Base-by-base conservation (phyloP, 2,329 filamentous ascomycete genomes). In the Diaporthe sp. region DNA sequence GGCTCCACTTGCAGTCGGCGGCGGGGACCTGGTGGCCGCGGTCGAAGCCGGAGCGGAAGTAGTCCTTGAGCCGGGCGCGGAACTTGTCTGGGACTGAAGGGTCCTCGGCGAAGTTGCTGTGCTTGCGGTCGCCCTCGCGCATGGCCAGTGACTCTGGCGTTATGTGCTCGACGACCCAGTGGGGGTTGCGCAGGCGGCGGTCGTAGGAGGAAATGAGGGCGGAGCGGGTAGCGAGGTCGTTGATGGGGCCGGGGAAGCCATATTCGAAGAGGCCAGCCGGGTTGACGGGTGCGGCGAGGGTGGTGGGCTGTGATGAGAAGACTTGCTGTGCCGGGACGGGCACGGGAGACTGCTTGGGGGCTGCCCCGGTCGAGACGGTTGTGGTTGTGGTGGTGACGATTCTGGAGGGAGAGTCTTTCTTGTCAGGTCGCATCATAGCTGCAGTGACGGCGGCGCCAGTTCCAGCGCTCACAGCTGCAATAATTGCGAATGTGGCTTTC, bases 141-240 rank as follows among this genome's bases (percentile, higher is more conserved):
- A 88, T 84, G 4, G 93, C 89, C 20, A 99, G 90, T 0, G 96
- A 98, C 49, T 92, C 91, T 2, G 95, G 92, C 0, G 97, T 99
- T 85, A 99, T 98, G 88, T 99, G 97, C 87, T 99, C 97, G 78
- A 94, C 93, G 12, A 96, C 97, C 96, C 96, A 99, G 83, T 94
- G 90, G 42, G 97, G 97, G 86, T 99, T 99, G 82, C 96, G 92
- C 58, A 92, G 93, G 77, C 95, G 93, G 39, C 97, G 95, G 86
- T 99, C 96, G 90, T 93, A 99, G 80, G 94, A 93, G 44, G 96
- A 98, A 78, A 96, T 90, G 72, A 98, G 90, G 47, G 95, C 94
- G 37, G 91, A 87, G 51, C 95, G 93, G 73, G 90, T 90, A 73
- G 95, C 93, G 58, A 98, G 88, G 85, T 99, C 97, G 81, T 93